Conservation (phyloP, 2,329 filamentous ascomycete species). For the Lachnellula arida region DNA sequence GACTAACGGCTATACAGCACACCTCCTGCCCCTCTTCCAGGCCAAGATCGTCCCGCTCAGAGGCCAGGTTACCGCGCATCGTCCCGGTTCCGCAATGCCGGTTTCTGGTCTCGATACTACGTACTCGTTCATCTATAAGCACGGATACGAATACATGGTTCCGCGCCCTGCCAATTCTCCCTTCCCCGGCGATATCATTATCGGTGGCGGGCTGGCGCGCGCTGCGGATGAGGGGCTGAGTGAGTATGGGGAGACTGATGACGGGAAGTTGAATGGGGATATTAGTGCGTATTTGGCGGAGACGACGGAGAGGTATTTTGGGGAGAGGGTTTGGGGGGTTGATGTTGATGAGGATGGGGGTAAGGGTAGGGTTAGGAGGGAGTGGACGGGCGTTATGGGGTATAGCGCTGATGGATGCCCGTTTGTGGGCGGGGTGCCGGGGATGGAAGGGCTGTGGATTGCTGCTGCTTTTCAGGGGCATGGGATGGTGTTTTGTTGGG, state of each 20-base stretch:
- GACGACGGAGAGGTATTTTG: conserved; percentile 32
- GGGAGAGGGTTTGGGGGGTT: conserved; percentile 38
- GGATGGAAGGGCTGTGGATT: conserved; percentile 30
- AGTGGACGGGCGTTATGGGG: conserved; percentile 56
- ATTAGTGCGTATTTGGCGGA: conserved; percentile 21
- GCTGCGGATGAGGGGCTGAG: conserved; percentile 31
- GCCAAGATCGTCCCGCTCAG: conserved; percentile 43
- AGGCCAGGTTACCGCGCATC: conserved; percentile 45
- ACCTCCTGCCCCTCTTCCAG: conserved; percentile 39
- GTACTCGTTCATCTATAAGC: conserved; percentile 51
- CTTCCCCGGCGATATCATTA: conserved; percentile 34
- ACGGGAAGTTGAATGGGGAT: conserved; percentile 21
- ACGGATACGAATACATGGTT: conserved; percentile 65
- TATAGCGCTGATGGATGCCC: conserved; percentile 50
- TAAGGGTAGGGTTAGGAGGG: conserved; percentile 32
- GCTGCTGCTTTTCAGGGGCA: conserved; percentile 25
- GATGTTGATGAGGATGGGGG: conserved; percentile 37
- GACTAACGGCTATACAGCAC: conserved; percentile 50
- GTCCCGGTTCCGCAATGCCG: conserved; percentile 29
- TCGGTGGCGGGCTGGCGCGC: conserved; percentile 24
- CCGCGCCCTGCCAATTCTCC: conserved; percentile 44
- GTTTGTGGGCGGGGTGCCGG: conserved; percentile 46
- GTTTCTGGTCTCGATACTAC: conserved; percentile 25
- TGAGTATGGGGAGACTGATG: conserved; percentile 39
- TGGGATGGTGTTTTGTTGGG: conserved; percentile 26